Conservation (phyloP, 805 yeast genomes). For the Suhomyces sp. region DNA sequence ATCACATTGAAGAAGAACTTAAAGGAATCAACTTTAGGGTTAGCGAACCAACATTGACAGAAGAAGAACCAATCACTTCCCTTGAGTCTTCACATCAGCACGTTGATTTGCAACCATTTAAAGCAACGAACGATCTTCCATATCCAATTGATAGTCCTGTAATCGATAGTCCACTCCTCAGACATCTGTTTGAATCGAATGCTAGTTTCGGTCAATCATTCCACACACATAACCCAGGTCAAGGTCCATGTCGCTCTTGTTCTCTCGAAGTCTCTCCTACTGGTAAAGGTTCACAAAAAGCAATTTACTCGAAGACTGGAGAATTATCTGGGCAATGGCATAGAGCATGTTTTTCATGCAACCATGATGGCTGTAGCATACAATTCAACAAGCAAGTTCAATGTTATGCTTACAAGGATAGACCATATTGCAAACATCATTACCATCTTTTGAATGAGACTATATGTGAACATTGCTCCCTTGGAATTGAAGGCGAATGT, state of each 20-base stretch:
- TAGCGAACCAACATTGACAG: background rate
- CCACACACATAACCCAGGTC: conserved; percentile 49
- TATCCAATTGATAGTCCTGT: conserved; percentile 1
- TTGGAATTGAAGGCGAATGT: conserved; percentile 89
- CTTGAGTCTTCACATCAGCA: background rate
- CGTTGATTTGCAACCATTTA: background rate
- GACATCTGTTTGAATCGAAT: background rate
- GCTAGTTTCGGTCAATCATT: background rate
- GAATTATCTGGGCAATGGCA: conserved; percentile 94
- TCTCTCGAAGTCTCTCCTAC: conserved; percentile 44
- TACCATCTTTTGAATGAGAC: conserved; percentile 76
- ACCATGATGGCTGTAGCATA: conserved; percentile 49
- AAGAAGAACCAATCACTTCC: background rate
- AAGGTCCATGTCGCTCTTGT: conserved; percentile 84
- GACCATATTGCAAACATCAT: conserved; percentile 80
- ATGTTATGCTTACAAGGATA: conserved; percentile 75
- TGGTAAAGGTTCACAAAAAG: conserved; percentile 43
- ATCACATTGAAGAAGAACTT: conserved; percentile 33
- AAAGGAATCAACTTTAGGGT: conserved; percentile 25
- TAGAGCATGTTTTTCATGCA: conserved; percentile 77
- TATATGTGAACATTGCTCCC: conserved; percentile 65
- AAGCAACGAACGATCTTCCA: background rate
- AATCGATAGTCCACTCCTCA: background rate
- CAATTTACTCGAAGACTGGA: conserved; percentile 83
- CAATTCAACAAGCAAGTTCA: conserved; percentile 58